Percentiles rank a stretch among this genome's conserved stretches.
These are phyloP conservation scores for Escovopsis sp. DNA, from an alignment of 2,329 filamentous ascomycete species.

Conservation along the genomic window DNA sequence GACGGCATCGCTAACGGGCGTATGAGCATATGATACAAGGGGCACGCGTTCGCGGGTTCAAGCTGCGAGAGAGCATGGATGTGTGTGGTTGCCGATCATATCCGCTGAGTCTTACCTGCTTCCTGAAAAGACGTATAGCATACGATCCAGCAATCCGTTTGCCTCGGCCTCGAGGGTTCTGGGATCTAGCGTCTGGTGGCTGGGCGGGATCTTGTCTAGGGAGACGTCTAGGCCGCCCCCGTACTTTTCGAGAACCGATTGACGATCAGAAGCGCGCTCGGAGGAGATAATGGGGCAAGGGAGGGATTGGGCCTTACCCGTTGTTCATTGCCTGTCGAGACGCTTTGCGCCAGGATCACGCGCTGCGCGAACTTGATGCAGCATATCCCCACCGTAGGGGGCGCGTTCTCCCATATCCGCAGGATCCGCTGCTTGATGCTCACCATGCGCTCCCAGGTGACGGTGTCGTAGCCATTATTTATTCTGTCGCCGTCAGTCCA, in stretches of 20 bases:
- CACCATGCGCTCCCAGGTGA: constrained; percentile 77
- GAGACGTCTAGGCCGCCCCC: constrained; percentile 57
- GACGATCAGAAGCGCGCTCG: constrained; percentile 9
- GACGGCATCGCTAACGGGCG: constrained; percentile 55
- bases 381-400: constrained; percentile 68
- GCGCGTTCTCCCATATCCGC: constrained; percentile 70
- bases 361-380: constrained; percentile 96
- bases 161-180: constrained; percentile 84
- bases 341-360: constrained; percentile 82
- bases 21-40: constrained; percentile 4
- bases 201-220: constrained; percentile 67
- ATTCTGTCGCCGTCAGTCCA: constrained; percentile 44
- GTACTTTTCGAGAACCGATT: constrained; percentile 18
- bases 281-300: neutral
- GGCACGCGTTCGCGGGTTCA: neutral
- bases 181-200: constrained; percentile 66
- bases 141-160: constrained; percentile 75
- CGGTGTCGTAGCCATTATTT: constrained; percentile 66
- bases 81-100: neutral
- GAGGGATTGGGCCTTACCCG: constrained; percentile 44
- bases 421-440: constrained; percentile 83
- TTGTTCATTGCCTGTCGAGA: constrained; percentile 66
- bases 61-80: no score
- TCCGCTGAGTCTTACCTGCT: constrained; percentile 48
- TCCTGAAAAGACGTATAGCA: constrained; percentile 75